Conservation (phyloP, 129 eudicot genomes). For the Pittosporum tobira region DNA sequence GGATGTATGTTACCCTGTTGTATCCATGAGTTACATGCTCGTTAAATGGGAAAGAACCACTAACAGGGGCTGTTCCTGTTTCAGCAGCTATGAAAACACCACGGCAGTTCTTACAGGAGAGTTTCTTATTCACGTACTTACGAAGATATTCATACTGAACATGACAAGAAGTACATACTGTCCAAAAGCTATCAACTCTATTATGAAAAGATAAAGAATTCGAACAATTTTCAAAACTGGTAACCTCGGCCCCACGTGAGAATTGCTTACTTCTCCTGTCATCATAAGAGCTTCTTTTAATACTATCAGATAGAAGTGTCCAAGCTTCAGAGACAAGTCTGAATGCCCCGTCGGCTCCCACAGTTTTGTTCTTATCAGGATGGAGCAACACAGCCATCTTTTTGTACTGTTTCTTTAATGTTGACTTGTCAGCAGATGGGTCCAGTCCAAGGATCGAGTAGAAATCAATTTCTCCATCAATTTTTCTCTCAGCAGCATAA, state of each 20-base stretch:
- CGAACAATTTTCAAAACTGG: constrained; percentile 16
- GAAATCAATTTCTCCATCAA: constrained; percentile 47
- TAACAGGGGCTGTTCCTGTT: constrained; percentile 41
- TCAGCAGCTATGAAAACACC: constrained; percentile 51
- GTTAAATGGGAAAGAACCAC: constrained; percentile 37
- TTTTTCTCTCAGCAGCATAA: constrained; percentile 36
- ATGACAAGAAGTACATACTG: constrained; percentile 59
- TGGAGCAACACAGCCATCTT: constrained; percentile 28
- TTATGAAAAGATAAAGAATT: constrained; percentile 26
- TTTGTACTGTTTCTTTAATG: constrained; percentile 23
- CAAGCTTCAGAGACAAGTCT: constrained; percentile 26
- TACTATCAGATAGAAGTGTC: constrained; percentile 20
- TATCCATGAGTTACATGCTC: constrained; percentile 39
- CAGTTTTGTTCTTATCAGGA: constrained; percentile 27
- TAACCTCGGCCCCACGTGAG: constrained; percentile 3
- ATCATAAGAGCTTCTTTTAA: constrained; percentile 12
- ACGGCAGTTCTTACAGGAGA: constrained; percentile 59
- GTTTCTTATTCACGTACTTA: constrained; percentile 52
- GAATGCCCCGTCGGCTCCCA: constrained; percentile 33
- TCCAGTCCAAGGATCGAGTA: constrained; percentile 55
- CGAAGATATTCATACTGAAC: constrained; percentile 60
- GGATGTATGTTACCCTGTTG: constrained; percentile 17
- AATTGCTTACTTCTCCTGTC: not conserved
- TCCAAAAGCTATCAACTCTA: constrained; percentile 48
- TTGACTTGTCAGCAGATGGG: constrained; percentile 25